phyloP scores from a whole-genome alignment of 345 rosid genomes.

The Erysimum cheiranthoides region DNA sequence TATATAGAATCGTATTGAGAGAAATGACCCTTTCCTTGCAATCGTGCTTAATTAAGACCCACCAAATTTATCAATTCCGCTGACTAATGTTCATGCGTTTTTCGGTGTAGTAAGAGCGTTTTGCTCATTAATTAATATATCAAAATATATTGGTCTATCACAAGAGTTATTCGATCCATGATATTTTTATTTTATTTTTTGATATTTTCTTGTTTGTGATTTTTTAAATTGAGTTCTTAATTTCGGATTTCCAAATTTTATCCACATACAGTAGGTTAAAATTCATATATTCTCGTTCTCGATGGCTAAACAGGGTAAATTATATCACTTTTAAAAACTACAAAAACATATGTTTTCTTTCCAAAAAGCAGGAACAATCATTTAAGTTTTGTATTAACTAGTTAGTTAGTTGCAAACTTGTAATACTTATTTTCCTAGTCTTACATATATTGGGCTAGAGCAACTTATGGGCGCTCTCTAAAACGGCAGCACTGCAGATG shows the following conservation, averaged over 20 bases:
- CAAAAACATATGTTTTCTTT: background rate
- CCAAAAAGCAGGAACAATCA: background rate
- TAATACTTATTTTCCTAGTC: background rate
- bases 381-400: background rate
- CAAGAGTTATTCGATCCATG: background rate
- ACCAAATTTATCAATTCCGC: constrained; percentile 24
- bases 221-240: too few species aligned
- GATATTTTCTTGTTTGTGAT: background rate
- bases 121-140: background rate
- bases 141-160: background rate
- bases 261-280: background rate
- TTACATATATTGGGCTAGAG: background rate
- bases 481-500: background rate
- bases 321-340: background rate
- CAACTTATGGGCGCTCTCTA: constrained; percentile 12
- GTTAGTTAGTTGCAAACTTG: background rate
- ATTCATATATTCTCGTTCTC: background rate
- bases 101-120: constrained; percentile 13
- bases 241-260: too few species aligned
- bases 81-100: constrained; percentile 31
- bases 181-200: background rate
- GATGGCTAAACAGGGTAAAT: background rate
- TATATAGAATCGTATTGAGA: constrained; percentile 1
- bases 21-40: constrained; percentile 26
- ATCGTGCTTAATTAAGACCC: constrained; percentile 32